A percentile compares a stretch with the other conserved stretches of the same genome.
Conservation (phyloP, 2,329 filamentous ascomycete genomes). For the Aspergillus fumigatiaffinis region DNA sequence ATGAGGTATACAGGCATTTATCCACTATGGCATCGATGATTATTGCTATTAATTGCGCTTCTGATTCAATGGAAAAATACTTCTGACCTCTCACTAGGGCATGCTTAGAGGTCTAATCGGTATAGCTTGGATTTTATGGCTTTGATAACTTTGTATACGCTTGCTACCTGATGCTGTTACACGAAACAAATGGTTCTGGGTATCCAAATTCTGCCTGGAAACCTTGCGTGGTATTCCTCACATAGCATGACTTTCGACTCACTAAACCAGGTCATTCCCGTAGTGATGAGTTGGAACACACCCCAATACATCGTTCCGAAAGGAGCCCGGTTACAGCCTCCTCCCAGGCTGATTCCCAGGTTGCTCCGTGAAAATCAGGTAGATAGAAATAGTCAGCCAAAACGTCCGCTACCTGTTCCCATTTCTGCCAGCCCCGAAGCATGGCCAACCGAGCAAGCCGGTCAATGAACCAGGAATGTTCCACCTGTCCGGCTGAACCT, state of each 20-base stretch:
- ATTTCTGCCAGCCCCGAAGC: constrained; percentile 27
- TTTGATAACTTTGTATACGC: neutral
- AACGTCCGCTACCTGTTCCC: constrained; percentile 25
- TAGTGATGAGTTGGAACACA: neutral
- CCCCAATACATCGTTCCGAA: neutral
- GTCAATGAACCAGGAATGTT: constrained; percentile 30
- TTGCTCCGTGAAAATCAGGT: constrained; percentile 16
- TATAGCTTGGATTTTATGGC: no score
- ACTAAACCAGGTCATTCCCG: neutral
- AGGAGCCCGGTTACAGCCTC: constrained; percentile 22
- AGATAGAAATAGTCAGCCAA: constrained; percentile 29
- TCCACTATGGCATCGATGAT: neutral
- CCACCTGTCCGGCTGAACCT: constrained; percentile 23
- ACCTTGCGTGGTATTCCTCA: neutral
- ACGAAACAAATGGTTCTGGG: neutral
- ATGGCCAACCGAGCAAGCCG: constrained; percentile 20
- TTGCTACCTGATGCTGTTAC: neutral
- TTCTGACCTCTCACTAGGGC: neutral
- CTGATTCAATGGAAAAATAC: neutral
- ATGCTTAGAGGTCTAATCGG: neutral
- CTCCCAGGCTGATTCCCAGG: constrained; percentile 30
- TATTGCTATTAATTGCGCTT: neutral
- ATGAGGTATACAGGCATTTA: neutral
- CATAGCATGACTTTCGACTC: no score
- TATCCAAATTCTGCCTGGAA: neutral